Evolutionary conservation across 352 stramenopile species (phyloP).

Genomic region (Halophytophthora batemanensis): DNA sequence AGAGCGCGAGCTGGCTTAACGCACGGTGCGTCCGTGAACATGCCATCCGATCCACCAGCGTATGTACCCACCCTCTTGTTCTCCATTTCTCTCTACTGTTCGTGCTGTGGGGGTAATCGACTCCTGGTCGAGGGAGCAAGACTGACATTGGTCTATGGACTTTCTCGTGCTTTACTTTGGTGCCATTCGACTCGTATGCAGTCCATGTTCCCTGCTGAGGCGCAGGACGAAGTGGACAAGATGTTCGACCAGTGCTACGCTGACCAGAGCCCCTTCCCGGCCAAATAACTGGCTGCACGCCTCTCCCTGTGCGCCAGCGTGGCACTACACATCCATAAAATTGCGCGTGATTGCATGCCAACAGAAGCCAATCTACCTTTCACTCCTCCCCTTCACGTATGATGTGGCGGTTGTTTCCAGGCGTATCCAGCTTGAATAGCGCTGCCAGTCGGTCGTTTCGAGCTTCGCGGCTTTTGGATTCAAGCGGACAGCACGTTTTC

Average conservation of each 20-base stretch:
- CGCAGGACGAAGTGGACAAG: constrained; percentile 60
- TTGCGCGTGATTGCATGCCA: constrained; percentile 4
- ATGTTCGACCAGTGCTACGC: constrained; percentile 79
- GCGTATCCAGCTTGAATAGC: not conserved
- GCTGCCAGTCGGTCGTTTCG: constrained; percentile 9
- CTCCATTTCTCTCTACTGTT: not conserved
- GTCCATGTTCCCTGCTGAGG: constrained; percentile 79
- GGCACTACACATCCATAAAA: constrained; percentile 2
- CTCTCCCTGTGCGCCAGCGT: constrained; percentile 11
- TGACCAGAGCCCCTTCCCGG: constrained; percentile 61
- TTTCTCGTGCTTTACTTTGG: constrained; percentile 2
- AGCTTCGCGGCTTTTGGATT: constrained; percentile 6
- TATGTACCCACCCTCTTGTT: constrained; percentile 18
- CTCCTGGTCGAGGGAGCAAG: no score
- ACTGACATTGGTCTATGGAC: no score
- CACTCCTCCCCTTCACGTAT: not conserved
- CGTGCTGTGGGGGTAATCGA: not conserved
- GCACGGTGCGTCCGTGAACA: constrained; percentile 70
- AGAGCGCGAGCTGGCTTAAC: constrained; percentile 60
- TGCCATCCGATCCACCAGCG: constrained; percentile 66
- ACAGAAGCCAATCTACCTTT: not conserved
- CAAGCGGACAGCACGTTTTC: not conserved
- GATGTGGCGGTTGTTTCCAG: not conserved
- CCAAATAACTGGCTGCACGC: constrained; percentile 13
- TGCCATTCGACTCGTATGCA: constrained; percentile 10